Evolutionary conservation across 225 moss, liverwort and hornwort genomes (phyloP).

Genomic region (Sphagnum tenellum): DNA sequence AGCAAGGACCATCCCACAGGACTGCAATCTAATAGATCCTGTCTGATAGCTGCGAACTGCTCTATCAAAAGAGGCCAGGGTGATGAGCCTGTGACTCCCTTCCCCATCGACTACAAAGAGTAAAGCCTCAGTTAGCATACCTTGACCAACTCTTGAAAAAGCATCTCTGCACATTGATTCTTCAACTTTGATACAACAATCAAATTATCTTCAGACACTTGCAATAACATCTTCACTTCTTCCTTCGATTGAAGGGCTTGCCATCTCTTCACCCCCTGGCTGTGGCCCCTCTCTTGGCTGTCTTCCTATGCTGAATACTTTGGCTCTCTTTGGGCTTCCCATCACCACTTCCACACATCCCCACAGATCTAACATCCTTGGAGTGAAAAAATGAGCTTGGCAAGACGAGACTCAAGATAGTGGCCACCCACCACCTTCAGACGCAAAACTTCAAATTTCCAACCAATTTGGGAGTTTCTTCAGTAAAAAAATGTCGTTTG

Average conservation of each 20-base stretch:
- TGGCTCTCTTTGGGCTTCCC: constrained; percentile 35
- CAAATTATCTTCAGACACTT: constrained; percentile 49
- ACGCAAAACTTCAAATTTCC: constrained; percentile 26
- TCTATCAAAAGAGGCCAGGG: no score
- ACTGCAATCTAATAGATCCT: no score
- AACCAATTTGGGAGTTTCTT: constrained; percentile 30
- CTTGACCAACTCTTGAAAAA: constrained; percentile 48
- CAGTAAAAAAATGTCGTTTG: constrained; percentile 12
- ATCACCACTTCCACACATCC: constrained; percentile 27
- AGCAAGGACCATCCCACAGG: no score
- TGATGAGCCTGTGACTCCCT: no score
- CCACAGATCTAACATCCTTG: constrained; percentile 35
- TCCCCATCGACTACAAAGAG: constrained; percentile 22
- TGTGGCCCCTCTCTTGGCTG: constrained; percentile 24
- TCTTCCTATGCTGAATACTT: constrained; percentile 31
- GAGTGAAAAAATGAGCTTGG: constrained; percentile 31
- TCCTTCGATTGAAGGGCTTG: constrained; percentile 34
- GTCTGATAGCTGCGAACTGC: no score
- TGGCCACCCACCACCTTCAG: constrained; percentile 14
- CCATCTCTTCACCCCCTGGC: constrained; percentile 40
- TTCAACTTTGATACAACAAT: constrained; percentile 40
- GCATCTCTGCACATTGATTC: constrained; percentile 9
- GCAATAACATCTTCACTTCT: constrained; percentile 31
- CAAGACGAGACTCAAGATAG: constrained; percentile 24
- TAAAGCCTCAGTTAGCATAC: constrained; percentile 57